These are phyloP conservation scores for Rubia tinctorum DNA, from an alignment of 305 asterid species.

Conservation along the genomic window DNA sequence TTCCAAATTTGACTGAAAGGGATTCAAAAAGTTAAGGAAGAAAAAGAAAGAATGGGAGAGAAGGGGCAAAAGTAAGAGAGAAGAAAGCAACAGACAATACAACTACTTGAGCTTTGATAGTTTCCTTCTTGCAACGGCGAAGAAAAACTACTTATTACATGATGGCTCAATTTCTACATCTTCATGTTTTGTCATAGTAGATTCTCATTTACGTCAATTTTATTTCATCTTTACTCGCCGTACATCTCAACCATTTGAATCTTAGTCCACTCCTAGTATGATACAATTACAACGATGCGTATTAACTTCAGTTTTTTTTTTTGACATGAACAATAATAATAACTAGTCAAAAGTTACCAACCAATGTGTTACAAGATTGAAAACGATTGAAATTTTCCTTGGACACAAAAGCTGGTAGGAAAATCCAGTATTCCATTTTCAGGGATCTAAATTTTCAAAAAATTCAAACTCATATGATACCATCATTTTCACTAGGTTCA, in stretches of 20 bases:
- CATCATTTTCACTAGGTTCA: neutral
- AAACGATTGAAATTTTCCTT: neutral
- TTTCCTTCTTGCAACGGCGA: constrained; percentile 26
- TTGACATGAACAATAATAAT: too few species aligned
- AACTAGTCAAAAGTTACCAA: too few species aligned
- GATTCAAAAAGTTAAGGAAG: neutral
- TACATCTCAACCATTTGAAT: too few species aligned
- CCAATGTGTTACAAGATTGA: constrained; percentile 6
- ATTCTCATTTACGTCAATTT: too few species aligned
- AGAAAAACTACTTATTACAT: constrained; percentile 8
- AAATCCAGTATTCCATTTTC: neutral
- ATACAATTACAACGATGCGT: too few species aligned
- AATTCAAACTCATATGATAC: neutral
- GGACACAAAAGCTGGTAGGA: neutral
- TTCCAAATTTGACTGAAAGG: constrained; percentile 7
- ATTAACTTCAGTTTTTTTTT: too few species aligned
- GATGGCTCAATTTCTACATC: neutral
- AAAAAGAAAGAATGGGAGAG: neutral
- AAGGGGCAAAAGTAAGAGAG: neutral
- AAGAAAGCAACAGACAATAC: neutral
- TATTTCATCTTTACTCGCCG: too few species aligned
- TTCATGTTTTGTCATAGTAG: neutral
- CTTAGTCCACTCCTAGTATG: too few species aligned
- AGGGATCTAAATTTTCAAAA: neutral
- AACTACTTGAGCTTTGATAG: constrained; percentile 9